A percentile compares a stretch with the other conserved stretches of the same genome.
phyloP scores from a whole-genome alignment of 305 asterid genomes.

The Fraxinus xanthoxyloides region DNA sequence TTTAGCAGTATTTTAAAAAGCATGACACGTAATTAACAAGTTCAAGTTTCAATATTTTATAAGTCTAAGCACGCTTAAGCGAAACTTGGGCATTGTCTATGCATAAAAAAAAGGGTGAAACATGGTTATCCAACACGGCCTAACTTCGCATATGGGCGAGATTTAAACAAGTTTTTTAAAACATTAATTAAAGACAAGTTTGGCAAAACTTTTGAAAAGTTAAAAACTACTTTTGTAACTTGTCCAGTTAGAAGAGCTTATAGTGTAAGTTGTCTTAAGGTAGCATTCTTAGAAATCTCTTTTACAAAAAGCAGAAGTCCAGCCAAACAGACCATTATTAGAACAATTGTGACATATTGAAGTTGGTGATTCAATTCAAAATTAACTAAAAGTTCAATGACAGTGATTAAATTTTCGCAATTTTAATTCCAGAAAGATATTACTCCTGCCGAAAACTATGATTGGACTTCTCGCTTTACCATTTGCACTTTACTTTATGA shows the following conservation, averaged over 20 bases:
- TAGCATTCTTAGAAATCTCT: not conserved
- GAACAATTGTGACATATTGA: not conserved
- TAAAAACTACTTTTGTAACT: not conserved
- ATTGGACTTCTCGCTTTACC: not conserved
- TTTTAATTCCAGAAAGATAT: not conserved
- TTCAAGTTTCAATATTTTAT: too few species aligned
- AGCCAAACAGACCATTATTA: not conserved
- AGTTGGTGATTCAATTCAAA: not conserved
- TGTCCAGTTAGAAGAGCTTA: not conserved
- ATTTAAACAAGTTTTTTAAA: too few species aligned
- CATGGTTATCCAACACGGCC: not conserved
- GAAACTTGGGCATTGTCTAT: not conserved
- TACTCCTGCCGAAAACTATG: not conserved
- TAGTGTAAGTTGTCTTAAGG: not conserved
- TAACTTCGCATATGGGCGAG: not conserved
- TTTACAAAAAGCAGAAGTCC: not conserved
- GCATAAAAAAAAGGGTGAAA: too few species aligned
- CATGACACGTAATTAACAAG: too few species aligned
- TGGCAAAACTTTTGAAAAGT: too few species aligned
- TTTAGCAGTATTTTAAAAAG: not conserved
- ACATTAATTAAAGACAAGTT: too few species aligned
- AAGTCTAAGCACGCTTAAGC: not conserved
- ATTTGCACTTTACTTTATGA: not conserved
- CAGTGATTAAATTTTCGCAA: not conserved
- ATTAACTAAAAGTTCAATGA: not conserved